These are phyloP conservation scores for Logfia minima DNA, from an alignment of 129 eudicot species.

Conservation along the genomic window DNA sequence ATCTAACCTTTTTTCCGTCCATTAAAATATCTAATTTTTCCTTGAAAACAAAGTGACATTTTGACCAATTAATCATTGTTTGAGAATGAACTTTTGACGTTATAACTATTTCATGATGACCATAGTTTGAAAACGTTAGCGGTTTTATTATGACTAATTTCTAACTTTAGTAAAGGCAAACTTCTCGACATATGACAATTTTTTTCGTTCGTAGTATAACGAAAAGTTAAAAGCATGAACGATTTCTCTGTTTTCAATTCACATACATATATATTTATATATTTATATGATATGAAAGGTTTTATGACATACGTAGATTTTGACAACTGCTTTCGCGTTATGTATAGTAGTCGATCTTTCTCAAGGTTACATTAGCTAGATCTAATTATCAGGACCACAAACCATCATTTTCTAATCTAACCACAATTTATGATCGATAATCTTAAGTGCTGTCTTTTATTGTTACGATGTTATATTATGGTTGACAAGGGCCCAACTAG, in stretches of 20 bases:
- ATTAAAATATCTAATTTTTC: too few relatives aligned
- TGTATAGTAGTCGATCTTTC: background rate
- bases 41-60: background rate
- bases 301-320: background rate
- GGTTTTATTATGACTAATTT: background rate
- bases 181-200: too few relatives aligned
- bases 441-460: background rate
- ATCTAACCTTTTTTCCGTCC: too few relatives aligned
- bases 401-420: background rate
- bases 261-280: background rate
- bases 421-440: background rate
- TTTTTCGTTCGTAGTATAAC: too few relatives aligned
- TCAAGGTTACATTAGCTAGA: background rate
- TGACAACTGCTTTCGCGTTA: background rate
- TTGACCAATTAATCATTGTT: background rate
- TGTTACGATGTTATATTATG: background rate
- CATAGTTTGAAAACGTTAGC: background rate
- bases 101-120: background rate
- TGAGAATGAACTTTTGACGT: too few relatives aligned
- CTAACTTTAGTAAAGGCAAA: background rate
- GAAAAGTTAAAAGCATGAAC: background rate
- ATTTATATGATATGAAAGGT: background rate
- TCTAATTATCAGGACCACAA: background rate
- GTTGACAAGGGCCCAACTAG: background rate
- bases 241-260: background rate